Evolutionary conservation across 2,329 filamentous ascomycete species (phyloP), one percentile per base, ranked within the genome.

Genomic region (Claviceps quebecensis): DNA sequence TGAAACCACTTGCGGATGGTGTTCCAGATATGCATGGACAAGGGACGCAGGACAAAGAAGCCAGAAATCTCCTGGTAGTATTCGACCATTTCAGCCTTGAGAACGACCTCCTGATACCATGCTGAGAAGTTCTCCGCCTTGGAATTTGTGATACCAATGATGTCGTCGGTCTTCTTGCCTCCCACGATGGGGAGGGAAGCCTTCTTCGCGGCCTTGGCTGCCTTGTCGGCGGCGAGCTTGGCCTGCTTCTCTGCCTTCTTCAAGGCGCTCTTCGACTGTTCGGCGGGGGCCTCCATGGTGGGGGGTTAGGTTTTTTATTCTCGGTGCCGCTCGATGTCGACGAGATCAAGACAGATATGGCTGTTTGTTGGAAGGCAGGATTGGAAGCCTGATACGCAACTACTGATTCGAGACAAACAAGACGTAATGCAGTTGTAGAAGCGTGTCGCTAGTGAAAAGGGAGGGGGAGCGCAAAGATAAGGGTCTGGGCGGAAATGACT

Each of bases 41-140:
- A 68, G 50, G 80, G 83, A 55, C 87, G 90, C 67, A 95, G 78
- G 66, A 97, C 93, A 69, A 95, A 97, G 73, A 94, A 96, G 47
- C 90, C 87, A n/a, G 90, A 87, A 55, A 97, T 91, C 71, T 95
- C 86, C 64, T 69, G 73, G 66, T 96, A 97, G 78, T 96, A 98
- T 64, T 95, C 90, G 61, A 97, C 84, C 85, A 98, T 87, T 67
- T 96, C 88, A 60, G 88, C 87, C 78, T 98, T 98, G 64, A 90
- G 83, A 52, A 98, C 85, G 55, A 97, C 87, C 71, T 98, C 91
- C 71, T 95, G 88, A 71, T 98, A 98, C 93, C 93, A 98, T 69
- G 83, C 82, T 48, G 87, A 77, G 66, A 98, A 93, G 71, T 97
- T 88, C 47, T 86, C 84, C 47, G 84, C 75, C 71, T 96, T 97